A percentile compares a stretch with the other conserved stretches of the same genome.
phyloP scores from a whole-genome alignment of 2,329 filamentous ascomycete species.

The Myriosclerotinia curreyana region DNA sequence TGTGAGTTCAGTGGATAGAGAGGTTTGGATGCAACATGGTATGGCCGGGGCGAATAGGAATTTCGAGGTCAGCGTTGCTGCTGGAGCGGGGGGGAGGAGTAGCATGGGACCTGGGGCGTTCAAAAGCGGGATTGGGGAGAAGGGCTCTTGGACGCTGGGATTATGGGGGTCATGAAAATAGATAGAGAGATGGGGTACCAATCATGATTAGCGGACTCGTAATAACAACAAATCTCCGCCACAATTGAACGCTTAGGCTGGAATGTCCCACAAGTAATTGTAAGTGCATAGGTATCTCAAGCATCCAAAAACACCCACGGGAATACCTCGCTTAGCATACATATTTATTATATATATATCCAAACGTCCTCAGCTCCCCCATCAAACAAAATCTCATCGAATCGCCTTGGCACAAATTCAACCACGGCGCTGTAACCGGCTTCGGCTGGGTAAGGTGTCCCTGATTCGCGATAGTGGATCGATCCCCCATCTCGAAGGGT shows the following conservation, averaged over 20 bases:
- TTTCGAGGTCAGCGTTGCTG: slow-evolving; percentile 47
- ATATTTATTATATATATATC: neutral
- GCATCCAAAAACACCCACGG: neutral
- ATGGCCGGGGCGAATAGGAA: slow-evolving; percentile 58
- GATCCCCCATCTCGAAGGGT: neutral
- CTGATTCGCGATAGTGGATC: neutral
- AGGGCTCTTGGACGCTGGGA: slow-evolving; percentile 59
- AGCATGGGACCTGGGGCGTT: slow-evolving; percentile 59
- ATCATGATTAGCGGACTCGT: neutral
- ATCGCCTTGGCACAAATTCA: neutral
- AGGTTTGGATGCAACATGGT: slow-evolving; percentile 68
- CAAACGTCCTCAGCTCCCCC: neutral
- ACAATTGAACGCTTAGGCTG: neutral
- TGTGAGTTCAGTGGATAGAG: slow-evolving; percentile 67
- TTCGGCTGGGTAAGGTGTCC: neutral
- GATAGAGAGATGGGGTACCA: neutral
- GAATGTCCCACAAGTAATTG: neutral
- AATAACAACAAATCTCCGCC: neutral
- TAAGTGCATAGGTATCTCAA: neutral
- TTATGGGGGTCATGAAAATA: slow-evolving; percentile 48
- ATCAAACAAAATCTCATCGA: slow-evolving; percentile 2
- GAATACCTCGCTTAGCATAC: neutral
- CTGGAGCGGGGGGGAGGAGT: slow-evolving; percentile 53
- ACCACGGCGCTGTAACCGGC: neutral
- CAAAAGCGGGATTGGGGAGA: slow-evolving; percentile 42